phyloP scores from a whole-genome alignment of 108 stramenopile genomes.

The Stephanodiscus triporus region DNA sequence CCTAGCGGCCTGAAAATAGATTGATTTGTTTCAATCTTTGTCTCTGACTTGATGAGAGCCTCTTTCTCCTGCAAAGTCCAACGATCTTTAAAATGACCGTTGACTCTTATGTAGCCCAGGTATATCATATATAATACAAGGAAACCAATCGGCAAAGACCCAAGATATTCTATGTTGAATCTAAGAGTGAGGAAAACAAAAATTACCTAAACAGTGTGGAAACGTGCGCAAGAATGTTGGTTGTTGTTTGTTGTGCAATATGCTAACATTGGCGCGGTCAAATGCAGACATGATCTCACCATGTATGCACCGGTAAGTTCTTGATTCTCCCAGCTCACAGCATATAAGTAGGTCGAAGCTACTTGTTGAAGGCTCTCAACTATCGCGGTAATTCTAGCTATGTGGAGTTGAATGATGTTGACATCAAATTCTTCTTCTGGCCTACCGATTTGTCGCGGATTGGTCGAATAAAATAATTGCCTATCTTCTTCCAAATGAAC shows the following conservation, averaged over 20 bases:
- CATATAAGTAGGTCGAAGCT: slow-evolving; percentile 55
- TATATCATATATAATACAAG: slow-evolving; percentile 61
- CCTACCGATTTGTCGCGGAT: slow-evolving; percentile 60
- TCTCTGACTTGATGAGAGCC: slow-evolving; percentile 52
- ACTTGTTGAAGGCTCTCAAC: slow-evolving; percentile 61
- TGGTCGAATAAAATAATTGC: slow-evolving; percentile 52
- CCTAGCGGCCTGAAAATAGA: slow-evolving; percentile 69
- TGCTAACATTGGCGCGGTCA: neutral
- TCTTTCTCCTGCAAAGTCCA: slow-evolving; percentile 68
- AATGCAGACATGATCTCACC: slow-evolving; percentile 38
- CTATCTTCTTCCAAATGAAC: slow-evolving; percentile 68
- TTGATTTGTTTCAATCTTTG: slow-evolving; percentile 53
- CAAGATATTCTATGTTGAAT: slow-evolving; percentile 53
- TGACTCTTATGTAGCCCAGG: slow-evolving; percentile 41
- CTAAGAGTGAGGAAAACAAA: slow-evolving; percentile 40
- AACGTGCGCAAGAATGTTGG: neutral
- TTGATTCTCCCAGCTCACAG: slow-evolving; percentile 77
- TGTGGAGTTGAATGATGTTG: slow-evolving; percentile 68
- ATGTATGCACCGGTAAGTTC: slow-evolving; percentile 55
- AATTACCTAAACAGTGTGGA: slow-evolving; percentile 21
- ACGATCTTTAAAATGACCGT: slow-evolving; percentile 49
- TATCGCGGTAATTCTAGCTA: slow-evolving; percentile 65
- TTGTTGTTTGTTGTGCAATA: slow-evolving; percentile 1
- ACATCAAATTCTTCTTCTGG: slow-evolving; percentile 69
- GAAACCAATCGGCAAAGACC: slow-evolving; percentile 52